Percentiles rank a stretch among this genome's conserved stretches.
These are phyloP conservation scores for Penstemon barbatus DNA, from an alignment of 257 asterid species.

Conservation along the genomic window DNA sequence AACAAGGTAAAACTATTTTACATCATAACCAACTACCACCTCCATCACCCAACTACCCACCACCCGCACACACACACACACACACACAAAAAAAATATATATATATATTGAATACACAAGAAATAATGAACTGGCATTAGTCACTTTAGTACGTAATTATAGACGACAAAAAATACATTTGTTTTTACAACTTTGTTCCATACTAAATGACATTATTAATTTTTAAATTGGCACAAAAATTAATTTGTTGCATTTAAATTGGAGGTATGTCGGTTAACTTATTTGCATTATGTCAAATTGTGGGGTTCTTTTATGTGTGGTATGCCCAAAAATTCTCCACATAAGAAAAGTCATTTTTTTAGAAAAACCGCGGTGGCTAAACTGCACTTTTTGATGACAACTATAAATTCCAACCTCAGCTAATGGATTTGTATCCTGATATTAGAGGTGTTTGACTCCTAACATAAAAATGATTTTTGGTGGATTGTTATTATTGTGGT, in stretches of 20 bases:
- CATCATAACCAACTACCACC: too few relatives aligned
- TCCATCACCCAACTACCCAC: neutral
- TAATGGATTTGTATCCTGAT: neutral
- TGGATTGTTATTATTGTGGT: too few relatives aligned
- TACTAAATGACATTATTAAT: neutral
- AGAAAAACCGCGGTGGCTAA: conserved; percentile 31
- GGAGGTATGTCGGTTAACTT: conserved; percentile 7
- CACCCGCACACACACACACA: neutral
- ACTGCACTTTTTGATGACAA: conserved; percentile 43
- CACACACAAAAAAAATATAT: too few relatives aligned
- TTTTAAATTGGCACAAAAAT: neutral
- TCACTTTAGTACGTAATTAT: neutral
- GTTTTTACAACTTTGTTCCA: neutral
- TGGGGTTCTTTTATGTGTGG: conserved; percentile 25
- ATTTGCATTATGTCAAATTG: conserved; percentile 26
- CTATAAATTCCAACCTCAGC: conserved; percentile 23
- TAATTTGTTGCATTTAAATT: conserved; percentile 5
- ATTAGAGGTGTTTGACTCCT: too few relatives aligned
- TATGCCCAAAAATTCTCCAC: conserved; percentile 3
- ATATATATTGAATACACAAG: neutral
- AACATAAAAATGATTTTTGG: too few relatives aligned
- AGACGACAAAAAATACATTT: neutral
- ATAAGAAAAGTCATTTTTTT: conserved; percentile 32
- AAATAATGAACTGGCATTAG: neutral
- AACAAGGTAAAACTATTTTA: too few relatives aligned